Conservation (phyloP, 1,284 basidiomycete genomes). For the Pulveroboletus sp. region DNA sequence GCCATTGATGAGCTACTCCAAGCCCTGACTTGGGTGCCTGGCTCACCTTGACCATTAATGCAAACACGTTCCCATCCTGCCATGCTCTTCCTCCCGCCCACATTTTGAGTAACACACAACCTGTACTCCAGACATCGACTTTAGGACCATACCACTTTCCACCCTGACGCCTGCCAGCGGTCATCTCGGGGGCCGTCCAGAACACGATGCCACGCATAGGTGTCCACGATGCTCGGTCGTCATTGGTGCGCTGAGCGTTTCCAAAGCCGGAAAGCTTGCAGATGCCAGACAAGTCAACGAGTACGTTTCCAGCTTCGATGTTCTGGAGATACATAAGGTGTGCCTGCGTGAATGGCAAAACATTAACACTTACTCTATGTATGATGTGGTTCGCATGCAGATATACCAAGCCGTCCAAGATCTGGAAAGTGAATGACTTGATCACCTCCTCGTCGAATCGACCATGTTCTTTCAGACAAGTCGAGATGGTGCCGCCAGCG, state of each 20-base stretch:
- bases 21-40: too few relatives aligned
- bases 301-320: conserved; percentile 94
- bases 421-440: conserved; percentile 89
- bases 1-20: too few relatives aligned
- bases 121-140: conserved; percentile 95
- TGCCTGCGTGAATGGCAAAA: too few relatives aligned
- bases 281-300: conserved; percentile 88
- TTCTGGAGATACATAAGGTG: too few relatives aligned
- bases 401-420: conserved; percentile 87
- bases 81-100: conserved; percentile 91
- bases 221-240: conserved; percentile 77
- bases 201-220: conserved; percentile 85
- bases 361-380: conserved; percentile 88
- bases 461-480: conserved; percentile 85
- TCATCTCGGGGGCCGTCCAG: conserved; percentile 98
- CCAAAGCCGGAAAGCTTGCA: conserved; percentile 99
- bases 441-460: conserved; percentile 89
- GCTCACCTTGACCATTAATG: conserved; percentile 86
- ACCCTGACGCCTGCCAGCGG: conserved; percentile 55
- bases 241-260: conserved; percentile 83
- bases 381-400: conserved; percentile 88
- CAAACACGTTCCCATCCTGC: conserved; percentile 77
- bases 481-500: conserved; percentile 91
- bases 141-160: conserved; percentile 81
- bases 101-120: conserved; percentile 95